Evolutionary conservation across 1,284 basidiomycete genomes (phyloP), one percentile per base, ranked within the genome.

Genomic region (Cutaneotrichosporon curvatum): DNA sequence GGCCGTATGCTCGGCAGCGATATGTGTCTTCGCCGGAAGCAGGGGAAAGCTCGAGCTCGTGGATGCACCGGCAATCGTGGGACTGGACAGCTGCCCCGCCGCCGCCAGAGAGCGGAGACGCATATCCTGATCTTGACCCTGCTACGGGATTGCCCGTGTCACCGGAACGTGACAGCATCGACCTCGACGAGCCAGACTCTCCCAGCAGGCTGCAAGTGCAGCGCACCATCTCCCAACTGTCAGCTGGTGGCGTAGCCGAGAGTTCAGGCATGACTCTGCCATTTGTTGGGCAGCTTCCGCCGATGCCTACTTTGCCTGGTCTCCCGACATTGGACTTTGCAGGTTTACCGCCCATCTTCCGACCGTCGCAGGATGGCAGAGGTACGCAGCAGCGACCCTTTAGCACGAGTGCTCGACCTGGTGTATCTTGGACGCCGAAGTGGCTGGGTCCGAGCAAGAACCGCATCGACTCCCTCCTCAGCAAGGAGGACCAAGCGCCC

Each of bases 401-500:
- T 10, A 47, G 40, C 30, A 43, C 44, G 40, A 44, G 28, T 28
- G 25, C 25, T 36, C 19, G 25, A 28, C 22, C 21, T 30, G n/a
- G 23, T 25, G 12, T 28, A 12, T 23, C 25, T 30, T 50, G 48
- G 48, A 36, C 30, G 22, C 19, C 44, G 10, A 35, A 28, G 11
- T 34, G 32, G 32, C 5, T 47, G 41, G 44, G 16, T 34, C 25
- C 45, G 19, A 46, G 45, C 54, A 82, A 79, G 61, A 72, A 75
- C 28, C 67, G 82, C 10, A 70, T 82, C 12, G 72, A 76, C 37
- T 77, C 81, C 25, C 69, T 83, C 23, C 69, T 82, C 21, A 69
- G 73, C 34, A 78, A 82, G 35, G 78, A 80, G 40, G 83, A 85
- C 65, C 74, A 75, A 43, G 76, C 76, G 9, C 74, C 74, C 20